A percentile compares a stretch with the other conserved stretches of the same genome.
phyloP scores from a whole-genome alignment of 2,329 filamentous ascomycete genomes.

The Sporothrix dimorphospora region DNA sequence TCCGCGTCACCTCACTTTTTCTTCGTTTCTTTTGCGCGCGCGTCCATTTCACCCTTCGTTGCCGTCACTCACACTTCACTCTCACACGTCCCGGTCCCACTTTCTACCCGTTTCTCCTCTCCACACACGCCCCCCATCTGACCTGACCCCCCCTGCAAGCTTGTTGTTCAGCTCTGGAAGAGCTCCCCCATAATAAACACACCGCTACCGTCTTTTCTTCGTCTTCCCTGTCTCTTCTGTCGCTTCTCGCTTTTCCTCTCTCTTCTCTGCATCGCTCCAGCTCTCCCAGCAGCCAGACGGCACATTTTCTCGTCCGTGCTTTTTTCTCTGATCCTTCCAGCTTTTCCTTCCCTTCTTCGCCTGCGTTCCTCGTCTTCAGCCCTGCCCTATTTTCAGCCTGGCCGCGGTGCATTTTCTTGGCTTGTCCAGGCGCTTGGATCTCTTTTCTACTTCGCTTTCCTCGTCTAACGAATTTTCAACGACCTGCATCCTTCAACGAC shows the following conservation, averaged over 20 bases:
- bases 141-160: background rate
- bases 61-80: background rate
- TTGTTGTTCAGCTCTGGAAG: background rate
- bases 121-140: background rate
- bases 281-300: too few species aligned
- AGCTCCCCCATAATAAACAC: constrained; percentile 12
- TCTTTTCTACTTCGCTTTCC: too few species aligned
- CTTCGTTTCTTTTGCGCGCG: background rate
- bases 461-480: background rate
- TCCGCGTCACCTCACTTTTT: background rate
- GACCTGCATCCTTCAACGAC: constrained; percentile 9
- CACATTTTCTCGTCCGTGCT: background rate
- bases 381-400: background rate
- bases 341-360: background rate
- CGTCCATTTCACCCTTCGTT: background rate
- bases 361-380: background rate
- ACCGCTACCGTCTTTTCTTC: background rate
- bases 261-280: too few species aligned
- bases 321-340: background rate
- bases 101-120: constrained; percentile 14
- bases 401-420: constrained; percentile 13
- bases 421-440: background rate
- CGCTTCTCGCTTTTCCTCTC: background rate
- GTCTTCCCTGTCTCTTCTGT: background rate
- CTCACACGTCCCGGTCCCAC: constrained; percentile 1